A percentile compares a stretch with the other conserved stretches of the same genome.
Evolutionary conservation across 306 rosid genomes (phyloP).

Genomic region (Cyamopsis tetragonoloba): DNA sequence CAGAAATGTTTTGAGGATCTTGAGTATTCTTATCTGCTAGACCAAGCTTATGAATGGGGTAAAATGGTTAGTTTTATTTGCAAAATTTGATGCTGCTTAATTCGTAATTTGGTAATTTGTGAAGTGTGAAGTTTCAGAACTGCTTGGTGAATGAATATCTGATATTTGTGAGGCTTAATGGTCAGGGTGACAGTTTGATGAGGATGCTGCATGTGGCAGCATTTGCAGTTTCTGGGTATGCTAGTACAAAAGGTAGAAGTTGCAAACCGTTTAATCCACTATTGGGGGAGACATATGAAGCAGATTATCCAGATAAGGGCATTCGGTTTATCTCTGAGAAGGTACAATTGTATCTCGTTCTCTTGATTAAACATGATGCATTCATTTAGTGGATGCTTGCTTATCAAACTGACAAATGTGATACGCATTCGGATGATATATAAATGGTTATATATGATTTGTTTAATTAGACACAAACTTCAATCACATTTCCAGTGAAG

Average conservation of each 20-base stretch:
- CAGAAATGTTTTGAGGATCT: conserved; percentile 92
- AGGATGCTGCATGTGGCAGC: conserved; percentile 85
- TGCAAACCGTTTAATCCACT: conserved; percentile 97
- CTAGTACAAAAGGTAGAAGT: conserved; percentile 75
- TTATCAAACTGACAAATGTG: too few relatives aligned
- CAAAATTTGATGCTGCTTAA: not conserved
- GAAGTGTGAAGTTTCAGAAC: not conserved
- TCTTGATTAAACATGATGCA: not conserved
- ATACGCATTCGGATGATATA: too few relatives aligned
- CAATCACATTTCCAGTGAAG: too few relatives aligned
- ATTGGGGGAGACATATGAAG: conserved; percentile 94
- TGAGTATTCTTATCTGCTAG: conserved; percentile 79
- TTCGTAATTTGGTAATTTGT: not conserved
- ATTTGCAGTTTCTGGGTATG: conserved; percentile 94
- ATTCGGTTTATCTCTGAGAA: conserved; percentile 83
- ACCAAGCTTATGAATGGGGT: conserved; percentile 80
- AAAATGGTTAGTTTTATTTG: conserved; percentile 55
- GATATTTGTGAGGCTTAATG: conserved; percentile 7
- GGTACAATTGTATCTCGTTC: conserved; percentile 39
- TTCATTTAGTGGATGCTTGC: too few relatives aligned
- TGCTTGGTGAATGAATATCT: not conserved
- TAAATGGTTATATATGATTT: too few relatives aligned
- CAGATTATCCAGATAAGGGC: conserved; percentile 90
- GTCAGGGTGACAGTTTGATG: conserved; percentile 78
- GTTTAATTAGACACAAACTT: too few relatives aligned